These are phyloP conservation scores for Coemansia asiatica DNA, from an alignment of 192 early-diverging fungal species.

Conservation along the genomic window DNA sequence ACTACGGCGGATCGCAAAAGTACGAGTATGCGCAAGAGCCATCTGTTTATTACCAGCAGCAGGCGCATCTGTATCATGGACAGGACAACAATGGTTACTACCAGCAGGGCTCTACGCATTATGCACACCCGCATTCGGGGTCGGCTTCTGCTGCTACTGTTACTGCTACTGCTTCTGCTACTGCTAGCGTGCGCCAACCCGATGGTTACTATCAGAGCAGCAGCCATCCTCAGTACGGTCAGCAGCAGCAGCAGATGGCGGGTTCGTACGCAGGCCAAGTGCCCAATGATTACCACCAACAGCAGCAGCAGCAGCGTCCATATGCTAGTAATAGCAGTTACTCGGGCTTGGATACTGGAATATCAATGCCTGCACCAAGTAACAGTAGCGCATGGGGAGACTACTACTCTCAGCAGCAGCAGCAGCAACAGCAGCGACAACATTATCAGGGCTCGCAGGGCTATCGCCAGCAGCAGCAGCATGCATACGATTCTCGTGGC, in stretches of 20 bases:
- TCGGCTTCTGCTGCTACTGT: too few relatives aligned
- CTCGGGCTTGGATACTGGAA: conserved; percentile 12
- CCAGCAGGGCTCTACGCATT: not conserved
- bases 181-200: not conserved
- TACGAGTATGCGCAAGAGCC: conserved; percentile 24
- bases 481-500: not conserved
- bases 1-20: conserved; percentile 26
- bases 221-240: conserved; percentile 2
- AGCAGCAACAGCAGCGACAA: too few relatives aligned
- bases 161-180: not conserved
- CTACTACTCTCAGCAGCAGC: conserved; percentile 13
- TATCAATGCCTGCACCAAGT: conserved; percentile 14
- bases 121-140: conserved; percentile 11
- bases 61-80: conserved; percentile 13
- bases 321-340: conserved; percentile 16
- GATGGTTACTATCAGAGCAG: conserved; percentile 10
- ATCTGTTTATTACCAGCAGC: conserved; percentile 18
- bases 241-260: conserved; percentile 14
- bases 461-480: conserved; percentile 5
- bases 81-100: conserved; percentile 32
- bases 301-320: not conserved
- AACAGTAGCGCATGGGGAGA: conserved; percentile 6
- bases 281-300: conserved; percentile 10
- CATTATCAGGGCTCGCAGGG: conserved; percentile 3
- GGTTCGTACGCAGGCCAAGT: not conserved